These are phyloP conservation scores for Crucihimalaya himalaica DNA, from an alignment of 345 rosid species.

Conservation along the genomic window DNA sequence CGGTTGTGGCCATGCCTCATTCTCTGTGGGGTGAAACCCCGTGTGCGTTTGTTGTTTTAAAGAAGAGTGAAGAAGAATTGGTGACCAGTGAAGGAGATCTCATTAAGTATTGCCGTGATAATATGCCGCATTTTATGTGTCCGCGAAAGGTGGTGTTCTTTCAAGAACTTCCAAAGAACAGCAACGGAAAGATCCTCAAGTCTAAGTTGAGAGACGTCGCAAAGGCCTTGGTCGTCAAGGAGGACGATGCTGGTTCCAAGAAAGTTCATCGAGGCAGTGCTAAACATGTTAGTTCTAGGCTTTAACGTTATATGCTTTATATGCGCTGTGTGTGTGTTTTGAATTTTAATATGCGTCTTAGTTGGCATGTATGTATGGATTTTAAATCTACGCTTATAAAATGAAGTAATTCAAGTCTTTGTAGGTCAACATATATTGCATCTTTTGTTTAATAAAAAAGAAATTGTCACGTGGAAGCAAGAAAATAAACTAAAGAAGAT, in stretches of 20 bases:
- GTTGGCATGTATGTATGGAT: not conserved
- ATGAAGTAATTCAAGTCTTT: not conserved
- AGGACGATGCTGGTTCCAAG: not conserved
- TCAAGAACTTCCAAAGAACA: conserved; percentile 50
- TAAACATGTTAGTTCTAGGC: conserved; percentile 9
- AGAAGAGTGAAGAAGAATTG: conserved; percentile 9
- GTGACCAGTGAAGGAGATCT: conserved; percentile 43
- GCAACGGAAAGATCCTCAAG: conserved; percentile 59
- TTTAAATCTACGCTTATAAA: not conserved
- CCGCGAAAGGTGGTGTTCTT: conserved; percentile 54
- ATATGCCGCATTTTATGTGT: conserved; percentile 55
- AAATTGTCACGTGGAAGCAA: not conserved
- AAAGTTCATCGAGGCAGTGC: not conserved
- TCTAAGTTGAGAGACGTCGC: conserved; percentile 46
- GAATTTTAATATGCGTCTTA: not conserved
- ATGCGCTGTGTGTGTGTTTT: not conserved
- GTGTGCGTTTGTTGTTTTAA: conserved; percentile 50
- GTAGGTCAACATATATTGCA: too few species aligned
- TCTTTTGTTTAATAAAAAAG: not conserved
- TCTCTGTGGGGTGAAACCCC: conserved; percentile 64
- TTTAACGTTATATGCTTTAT: not conserved
- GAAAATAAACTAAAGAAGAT: conserved; percentile 17
- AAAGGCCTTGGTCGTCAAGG: conserved; percentile 33
- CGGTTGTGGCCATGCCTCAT: conserved; percentile 66
- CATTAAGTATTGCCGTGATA: conserved; percentile 45